Percentiles rank a stretch among this genome's conserved stretches.
These are phyloP conservation scores for Stenogyne calaminthoides DNA, from an alignment of 305 asterid species.

Conservation along the genomic window DNA sequence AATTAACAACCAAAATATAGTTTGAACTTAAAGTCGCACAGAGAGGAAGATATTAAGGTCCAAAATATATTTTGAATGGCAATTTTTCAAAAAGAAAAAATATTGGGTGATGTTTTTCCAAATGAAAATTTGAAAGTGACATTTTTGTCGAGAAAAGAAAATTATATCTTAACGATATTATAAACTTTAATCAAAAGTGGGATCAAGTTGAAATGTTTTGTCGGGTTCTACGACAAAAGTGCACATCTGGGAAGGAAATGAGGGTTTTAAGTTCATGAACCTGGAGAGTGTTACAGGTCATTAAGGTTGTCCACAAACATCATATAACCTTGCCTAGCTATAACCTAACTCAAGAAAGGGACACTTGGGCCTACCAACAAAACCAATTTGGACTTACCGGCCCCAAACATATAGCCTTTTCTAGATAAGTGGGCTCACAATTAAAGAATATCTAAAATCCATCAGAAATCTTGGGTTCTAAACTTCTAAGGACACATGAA, in stretches of 20 bases:
- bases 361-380: conserved; percentile 21
- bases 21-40: too few species aligned
- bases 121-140: too few species aligned
- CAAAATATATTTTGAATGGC: too few species aligned
- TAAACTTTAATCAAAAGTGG: conserved; percentile 9
- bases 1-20: too few species aligned
- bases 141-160: too few species aligned
- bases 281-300: conserved; percentile 33
- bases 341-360: not conserved
- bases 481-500: not conserved
- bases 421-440: not conserved
- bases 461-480: not conserved
- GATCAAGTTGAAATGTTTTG: conserved; percentile 1
- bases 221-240: conserved; percentile 1
- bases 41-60: too few species aligned
- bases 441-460: not conserved
- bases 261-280: conserved; percentile 29
- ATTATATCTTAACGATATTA: not conserved
- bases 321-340: not conserved
- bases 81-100: too few species aligned
- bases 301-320: conserved; percentile 30
- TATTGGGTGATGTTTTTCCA: too few species aligned
- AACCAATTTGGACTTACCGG: not conserved
- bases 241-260: conserved; percentile 7
- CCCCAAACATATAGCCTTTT: not conserved